These are phyloP conservation scores for Zalaria sp. DNA, from an alignment of 2,329 filamentous ascomycete genomes.

Conservation along the genomic window DNA sequence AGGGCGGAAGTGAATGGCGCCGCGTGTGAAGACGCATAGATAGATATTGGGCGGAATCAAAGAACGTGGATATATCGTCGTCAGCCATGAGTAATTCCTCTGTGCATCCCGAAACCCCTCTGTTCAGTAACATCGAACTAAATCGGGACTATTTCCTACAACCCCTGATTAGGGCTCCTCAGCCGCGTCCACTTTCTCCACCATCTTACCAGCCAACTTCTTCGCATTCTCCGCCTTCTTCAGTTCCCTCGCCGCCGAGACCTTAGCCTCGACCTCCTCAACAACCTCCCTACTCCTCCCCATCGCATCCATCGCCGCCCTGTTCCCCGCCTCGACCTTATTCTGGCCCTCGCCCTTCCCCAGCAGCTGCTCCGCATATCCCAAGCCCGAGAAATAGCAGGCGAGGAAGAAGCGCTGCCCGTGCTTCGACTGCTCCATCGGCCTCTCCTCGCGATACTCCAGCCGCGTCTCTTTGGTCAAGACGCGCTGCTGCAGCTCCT, in stretches of 20 bases:
- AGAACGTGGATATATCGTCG: no score
- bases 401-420: slow-evolving; percentile 42
- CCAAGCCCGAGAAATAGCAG: slow-evolving; percentile 54
- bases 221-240: slow-evolving; percentile 7
- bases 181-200: slow-evolving; percentile 4
- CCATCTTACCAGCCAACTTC: slow-evolving; percentile 7
- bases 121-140: no score
- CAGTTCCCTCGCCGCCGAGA: slow-evolving; percentile 6
- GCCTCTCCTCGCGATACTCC: slow-evolving; percentile 5
- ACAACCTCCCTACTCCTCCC: slow-evolving; percentile 24
- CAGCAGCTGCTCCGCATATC: slow-evolving; percentile 46
- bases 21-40: no score
- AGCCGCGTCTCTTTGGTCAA: slow-evolving; percentile 1
- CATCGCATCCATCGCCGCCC: slow-evolving; percentile 51
- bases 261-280: slow-evolving; percentile 8
- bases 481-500: slow-evolving; percentile 5
- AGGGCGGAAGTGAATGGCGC: no score
- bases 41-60: no score
- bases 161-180: no score
- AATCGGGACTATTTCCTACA: no score
- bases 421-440: slow-evolving; percentile 29
- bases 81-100: no score
- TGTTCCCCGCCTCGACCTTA: slow-evolving; percentile 56
- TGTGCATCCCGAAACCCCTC: no score
- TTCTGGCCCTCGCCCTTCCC: slow-evolving; percentile 49